A percentile compares a stretch with the other conserved stretches of the same genome.
phyloP scores from a whole-genome alignment of 345 rosid genomes.

The Citrus sinensis region DVS_A1.0 CM039162.1:5017501-5018000 shows the following conservation, averaged over 20 bases:
- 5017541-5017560: not conserved
- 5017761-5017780: too few relatives aligned
- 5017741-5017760: too few relatives aligned
- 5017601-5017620: not conserved
- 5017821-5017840: not conserved
- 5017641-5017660: not conserved
- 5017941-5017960: not conserved
- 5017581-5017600: not conserved
- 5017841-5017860: not conserved
- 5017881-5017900: not conserved
- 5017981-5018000: not conserved
- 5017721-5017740: too few relatives aligned
- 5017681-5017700: not conserved
- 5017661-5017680: not conserved
- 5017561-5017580: not conserved
- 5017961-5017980: not conserved
- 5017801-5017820: not conserved
- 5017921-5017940: not conserved
- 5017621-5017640: not conserved
- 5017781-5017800: not conserved
- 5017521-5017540: not conserved
- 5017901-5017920: not conserved
- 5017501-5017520: not conserved
- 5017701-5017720: too few relatives aligned
- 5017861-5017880: not conserved